Base-by-base conservation (phyloP, 2,329 filamentous ascomycete species). In the Didymella pinodella region DNA sequence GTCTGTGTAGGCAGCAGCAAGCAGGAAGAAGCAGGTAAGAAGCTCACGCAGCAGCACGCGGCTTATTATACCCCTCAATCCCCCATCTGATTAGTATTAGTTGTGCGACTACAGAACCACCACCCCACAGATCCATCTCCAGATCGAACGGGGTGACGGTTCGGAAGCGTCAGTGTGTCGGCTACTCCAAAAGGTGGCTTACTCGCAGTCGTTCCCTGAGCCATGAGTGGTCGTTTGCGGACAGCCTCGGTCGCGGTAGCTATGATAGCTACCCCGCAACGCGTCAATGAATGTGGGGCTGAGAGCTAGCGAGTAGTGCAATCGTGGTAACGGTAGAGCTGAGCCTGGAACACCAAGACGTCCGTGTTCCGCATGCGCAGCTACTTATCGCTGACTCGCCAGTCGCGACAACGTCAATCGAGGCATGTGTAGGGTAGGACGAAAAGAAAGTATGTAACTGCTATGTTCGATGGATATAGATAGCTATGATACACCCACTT, bases 231-330 rank as follows among this genome's bases (percentile, higher is more conserved):
- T 20, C 32, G 44, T 26, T 10, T 20, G 20, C 11, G 2, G 36
- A 3, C 8, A 18, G 38, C 55, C 55, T 58, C 48, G 48, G 55
- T 25, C 43, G 14, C 22, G 16, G 28, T n/a, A 51, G 48, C 48
- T 29, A 16, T 48, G 8, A n/a, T n/a, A 34, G 32, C 49, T 58
- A 58, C 55, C 55, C 55, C 55, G 55, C 55, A 58, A 54, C 40
- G 49, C 55, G 55, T 54, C 55, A 29, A 49, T 32, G 45, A 53
- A 25, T 22, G 36, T 44, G 45, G 49, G 38, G 32, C 25, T 29
- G 43, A 7, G n/a, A 29, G 6, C 41, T 44, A 28, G 20, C 12
- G 22, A 26, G 12, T 26, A 43, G 22, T 26, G 43, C 26, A 7
- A 14, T 4, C 2, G 8, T 11, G 12, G n/a, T 10, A 41, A 20